Conservation (phyloP, 441 rosid genomes). For the Manihot esculenta region DNA sequence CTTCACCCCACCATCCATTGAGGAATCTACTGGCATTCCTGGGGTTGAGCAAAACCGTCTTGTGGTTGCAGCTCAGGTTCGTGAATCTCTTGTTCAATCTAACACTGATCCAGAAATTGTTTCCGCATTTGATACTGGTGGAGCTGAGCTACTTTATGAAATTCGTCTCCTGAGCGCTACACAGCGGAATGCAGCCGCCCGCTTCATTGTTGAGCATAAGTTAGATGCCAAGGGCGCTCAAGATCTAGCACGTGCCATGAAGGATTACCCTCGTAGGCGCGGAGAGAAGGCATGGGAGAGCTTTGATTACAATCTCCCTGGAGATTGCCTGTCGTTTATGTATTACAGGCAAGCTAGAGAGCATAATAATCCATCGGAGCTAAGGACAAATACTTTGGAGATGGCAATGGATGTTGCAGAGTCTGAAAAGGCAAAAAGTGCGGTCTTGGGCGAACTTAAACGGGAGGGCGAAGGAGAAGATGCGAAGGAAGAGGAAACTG, state of each 20-base stretch:
- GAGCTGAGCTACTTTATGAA: conserved; percentile 75
- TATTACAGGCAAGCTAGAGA: conserved; percentile 69
- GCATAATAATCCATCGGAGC: conserved; percentile 54
- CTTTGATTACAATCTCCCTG: conserved; percentile 64
- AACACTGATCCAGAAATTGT: conserved; percentile 53
- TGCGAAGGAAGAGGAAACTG: conserved; percentile 26
- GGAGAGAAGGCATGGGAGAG: conserved; percentile 63
- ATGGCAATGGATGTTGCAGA: conserved; percentile 55
- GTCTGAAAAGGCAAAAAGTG: conserved; percentile 55
- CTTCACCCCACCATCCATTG: conserved; percentile 56
- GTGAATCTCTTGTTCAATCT: conserved; percentile 60
- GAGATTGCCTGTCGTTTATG: conserved; percentile 77
- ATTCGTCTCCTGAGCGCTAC: conserved; percentile 61
- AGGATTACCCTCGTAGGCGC: conserved; percentile 75
- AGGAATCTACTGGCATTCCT: conserved; percentile 73
- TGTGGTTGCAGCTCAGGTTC: conserved; percentile 69
- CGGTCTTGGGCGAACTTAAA: conserved; percentile 39
- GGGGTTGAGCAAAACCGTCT: conserved; percentile 82
- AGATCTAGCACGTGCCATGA: conserved; percentile 73
- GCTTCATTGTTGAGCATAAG: conserved; percentile 36
- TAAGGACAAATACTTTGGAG: conserved; percentile 43
- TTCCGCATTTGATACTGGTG: conserved; percentile 60
- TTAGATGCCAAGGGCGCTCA: conserved; percentile 55
- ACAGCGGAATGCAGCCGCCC: conserved; percentile 62
- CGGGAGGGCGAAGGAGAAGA: conserved; percentile 30